Conservation (phyloP, 2,329 filamentous ascomycete genomes). For the Calonectria pseudoturangicola region DNA sequence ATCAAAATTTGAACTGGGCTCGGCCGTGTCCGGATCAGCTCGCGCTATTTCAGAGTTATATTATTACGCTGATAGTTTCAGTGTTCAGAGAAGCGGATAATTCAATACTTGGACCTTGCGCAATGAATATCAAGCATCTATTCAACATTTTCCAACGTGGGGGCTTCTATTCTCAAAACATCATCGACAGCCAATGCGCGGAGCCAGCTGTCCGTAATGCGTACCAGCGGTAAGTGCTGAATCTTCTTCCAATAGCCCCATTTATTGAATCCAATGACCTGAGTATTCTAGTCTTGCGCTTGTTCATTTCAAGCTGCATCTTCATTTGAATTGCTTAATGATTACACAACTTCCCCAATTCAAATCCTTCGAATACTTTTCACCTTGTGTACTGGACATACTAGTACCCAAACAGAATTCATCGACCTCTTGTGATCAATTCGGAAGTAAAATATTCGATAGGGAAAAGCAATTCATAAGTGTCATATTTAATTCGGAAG, state of each 20-base stretch:
- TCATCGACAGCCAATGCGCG: background rate
- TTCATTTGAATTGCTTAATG: background rate
- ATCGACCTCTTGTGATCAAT: rapidly evolving
- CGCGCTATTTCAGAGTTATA: background rate
- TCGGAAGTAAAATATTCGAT: rapidly evolving
- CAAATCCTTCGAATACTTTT: background rate
- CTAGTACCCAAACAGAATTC: background rate
- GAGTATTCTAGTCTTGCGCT: background rate
- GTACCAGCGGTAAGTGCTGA: background rate
- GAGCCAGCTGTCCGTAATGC: background rate
- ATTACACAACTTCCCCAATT: background rate
- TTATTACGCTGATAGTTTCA: background rate
- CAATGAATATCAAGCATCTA: background rate
- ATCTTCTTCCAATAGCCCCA: background rate
- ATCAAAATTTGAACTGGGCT: background rate
- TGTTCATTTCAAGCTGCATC: background rate
- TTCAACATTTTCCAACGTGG: background rate
- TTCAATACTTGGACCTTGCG: background rate
- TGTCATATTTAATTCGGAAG: background rate
- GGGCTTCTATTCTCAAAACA: background rate
- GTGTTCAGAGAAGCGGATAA: background rate
- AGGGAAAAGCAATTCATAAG: background rate
- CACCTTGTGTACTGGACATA: background rate
- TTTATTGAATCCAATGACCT: too few relatives aligned
- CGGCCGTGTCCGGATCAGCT: slow-evolving; percentile 6